These are phyloP conservation scores for Beverwykella pulmonaria DNA, from an alignment of 495 filamentous ascomycete species.

Conservation along the genomic window DNA sequence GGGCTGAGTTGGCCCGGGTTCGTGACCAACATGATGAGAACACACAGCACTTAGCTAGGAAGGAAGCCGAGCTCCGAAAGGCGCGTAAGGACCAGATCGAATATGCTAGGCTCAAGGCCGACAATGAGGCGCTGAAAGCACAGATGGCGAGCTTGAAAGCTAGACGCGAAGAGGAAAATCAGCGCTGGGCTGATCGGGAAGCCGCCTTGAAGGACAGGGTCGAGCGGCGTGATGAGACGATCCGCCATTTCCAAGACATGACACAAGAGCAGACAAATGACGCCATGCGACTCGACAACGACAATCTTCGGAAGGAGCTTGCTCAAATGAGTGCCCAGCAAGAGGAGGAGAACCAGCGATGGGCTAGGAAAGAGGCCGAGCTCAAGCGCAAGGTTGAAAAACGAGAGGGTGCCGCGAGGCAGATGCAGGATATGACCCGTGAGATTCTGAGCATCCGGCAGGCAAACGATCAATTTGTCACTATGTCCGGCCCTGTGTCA, in stretches of 20 bases:
- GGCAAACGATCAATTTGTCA: conserved; percentile 17
- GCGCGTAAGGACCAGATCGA: conserved; percentile 32
- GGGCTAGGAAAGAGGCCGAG: conserved; percentile 34
- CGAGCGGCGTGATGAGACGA: conserved; percentile 36
- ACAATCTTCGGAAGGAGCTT: conserved; percentile 35
- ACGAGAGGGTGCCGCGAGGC: conserved; percentile 28
- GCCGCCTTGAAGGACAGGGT: conserved; percentile 23
- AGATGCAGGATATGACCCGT: conserved; percentile 35
- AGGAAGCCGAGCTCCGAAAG: conserved; percentile 32
- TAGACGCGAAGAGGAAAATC: conserved; percentile 52
- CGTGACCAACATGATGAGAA: conserved; percentile 34
- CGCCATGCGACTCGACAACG: conserved; percentile 32
- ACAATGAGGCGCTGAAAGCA: conserved; percentile 28
- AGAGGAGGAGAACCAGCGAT: conserved; percentile 33
- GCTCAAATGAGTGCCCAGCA: conserved; percentile 34
- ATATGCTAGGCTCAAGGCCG: conserved; percentile 27
- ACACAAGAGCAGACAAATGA: conserved; percentile 37
- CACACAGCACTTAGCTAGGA: conserved; percentile 31
- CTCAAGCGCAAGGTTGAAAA: conserved; percentile 33
- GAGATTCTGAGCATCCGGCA: conserved; percentile 29
- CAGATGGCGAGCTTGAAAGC: conserved; percentile 28
- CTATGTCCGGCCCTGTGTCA: not conserved
- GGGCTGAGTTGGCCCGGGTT: conserved; percentile 27
- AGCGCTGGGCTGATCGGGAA: conserved; percentile 27
- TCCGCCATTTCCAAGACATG: conserved; percentile 34